Conservation (phyloP, 2,329 filamentous ascomycete genomes). For the Fusarium sp. region DNA sequence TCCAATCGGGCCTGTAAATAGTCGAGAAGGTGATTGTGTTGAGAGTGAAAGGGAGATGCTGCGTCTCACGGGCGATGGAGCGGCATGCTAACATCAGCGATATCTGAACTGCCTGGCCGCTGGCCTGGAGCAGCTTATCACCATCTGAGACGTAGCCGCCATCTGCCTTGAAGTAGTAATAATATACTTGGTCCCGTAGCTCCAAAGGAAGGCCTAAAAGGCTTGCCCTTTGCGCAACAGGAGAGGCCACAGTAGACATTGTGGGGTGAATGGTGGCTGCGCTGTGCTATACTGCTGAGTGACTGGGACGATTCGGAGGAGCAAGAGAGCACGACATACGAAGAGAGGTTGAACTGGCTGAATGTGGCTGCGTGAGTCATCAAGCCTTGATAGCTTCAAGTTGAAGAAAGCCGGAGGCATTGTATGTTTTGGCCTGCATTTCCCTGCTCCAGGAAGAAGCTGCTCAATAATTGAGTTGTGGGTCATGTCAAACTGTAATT, state of each 20-base stretch:
- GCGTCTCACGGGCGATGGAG: background rate
- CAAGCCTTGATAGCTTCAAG: background rate
- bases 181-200: background rate
- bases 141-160: background rate
- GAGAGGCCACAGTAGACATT: background rate
- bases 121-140: background rate
- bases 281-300: background rate
- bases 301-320: background rate
- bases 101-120: background rate
- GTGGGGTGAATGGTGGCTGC: background rate
- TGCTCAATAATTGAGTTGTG: background rate
- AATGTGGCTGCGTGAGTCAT: background rate
- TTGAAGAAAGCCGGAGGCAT: background rate
- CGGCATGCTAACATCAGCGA: background rate
- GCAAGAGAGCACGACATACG: background rate
- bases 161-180: background rate
- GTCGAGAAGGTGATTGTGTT: background rate
- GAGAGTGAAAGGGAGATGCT: background rate
- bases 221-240: background rate
- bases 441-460: background rate
- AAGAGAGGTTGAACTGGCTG: background rate
- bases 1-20: background rate
- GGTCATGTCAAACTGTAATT: too few species aligned
- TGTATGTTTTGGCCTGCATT: background rate
- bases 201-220: background rate